phyloP scores from a whole-genome alignment of 768 basidiomycete species.

The Megacollybia marginata region DNA sequence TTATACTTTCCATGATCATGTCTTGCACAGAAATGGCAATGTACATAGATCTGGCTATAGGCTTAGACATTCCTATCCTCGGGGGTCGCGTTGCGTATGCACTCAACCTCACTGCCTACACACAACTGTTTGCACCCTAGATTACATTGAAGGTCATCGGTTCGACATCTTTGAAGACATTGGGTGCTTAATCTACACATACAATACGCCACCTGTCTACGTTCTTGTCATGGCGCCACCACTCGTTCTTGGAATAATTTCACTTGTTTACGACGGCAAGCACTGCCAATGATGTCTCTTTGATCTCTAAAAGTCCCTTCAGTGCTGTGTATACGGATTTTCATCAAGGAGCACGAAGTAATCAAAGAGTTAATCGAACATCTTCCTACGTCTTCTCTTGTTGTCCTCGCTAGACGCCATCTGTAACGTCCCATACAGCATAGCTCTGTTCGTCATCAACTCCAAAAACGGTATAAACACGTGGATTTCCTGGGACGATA shows the following conservation, averaged over 20 bases:
- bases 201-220: constrained; percentile 37
- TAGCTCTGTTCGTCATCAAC: constrained; percentile 32
- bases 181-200: constrained; percentile 48
- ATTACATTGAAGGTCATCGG: constrained; percentile 50
- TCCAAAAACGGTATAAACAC: constrained; percentile 21
- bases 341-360: constrained; percentile 28
- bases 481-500: constrained; percentile 44
- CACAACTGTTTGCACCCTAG: constrained; percentile 14
- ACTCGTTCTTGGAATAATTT: constrained; percentile 32
- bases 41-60: constrained; percentile 42
- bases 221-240: constrained; percentile 36
- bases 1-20: constrained; percentile 40
- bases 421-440: constrained; percentile 36
- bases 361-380: constrained; percentile 32
- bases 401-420: constrained; percentile 40
- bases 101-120: not conserved
- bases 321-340: constrained; percentile 30
- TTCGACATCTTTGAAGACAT: constrained; percentile 53
- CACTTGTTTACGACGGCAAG: constrained; percentile 27
- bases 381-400: constrained; percentile 45
- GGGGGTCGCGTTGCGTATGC: constrained; percentile 39
- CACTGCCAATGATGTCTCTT: not conserved
- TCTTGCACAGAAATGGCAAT: constrained; percentile 46
- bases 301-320: not conserved
- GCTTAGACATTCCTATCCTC: constrained; percentile 43